Evolutionary conservation across 78 protist species (phyloP).

Genomic region (Planoprotostelium fungivorum): DNA sequence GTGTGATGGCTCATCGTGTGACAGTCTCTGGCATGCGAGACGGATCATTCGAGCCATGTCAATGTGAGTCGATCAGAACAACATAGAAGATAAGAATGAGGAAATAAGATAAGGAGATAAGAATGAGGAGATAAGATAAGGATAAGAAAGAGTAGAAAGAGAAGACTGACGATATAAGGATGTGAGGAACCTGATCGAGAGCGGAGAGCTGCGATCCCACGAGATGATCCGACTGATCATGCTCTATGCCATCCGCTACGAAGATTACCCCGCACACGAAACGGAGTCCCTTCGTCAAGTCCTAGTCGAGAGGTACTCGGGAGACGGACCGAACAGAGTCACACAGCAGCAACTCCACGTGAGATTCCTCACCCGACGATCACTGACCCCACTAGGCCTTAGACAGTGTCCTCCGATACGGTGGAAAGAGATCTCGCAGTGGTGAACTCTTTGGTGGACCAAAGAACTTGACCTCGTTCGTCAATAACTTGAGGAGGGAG

Average conservation of each 20-base stretch:
- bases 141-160: not conserved
- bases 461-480: slow-evolving; percentile 33
- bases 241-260: slow-evolving; percentile 87
- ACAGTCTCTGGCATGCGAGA: slow-evolving; percentile 61
- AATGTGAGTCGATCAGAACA: not conserved
- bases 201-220: not conserved
- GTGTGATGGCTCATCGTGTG: not conserved
- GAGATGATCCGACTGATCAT: slow-evolving; percentile 76
- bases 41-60: slow-evolving; percentile 29
- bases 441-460: slow-evolving; percentile 75
- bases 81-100: too few species aligned
- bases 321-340: not conserved
- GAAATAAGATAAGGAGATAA: too few species aligned
- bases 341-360: not conserved
- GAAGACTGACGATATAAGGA: not conserved
- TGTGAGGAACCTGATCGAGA: slow-evolving; percentile 1
- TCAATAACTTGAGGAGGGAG: slow-evolving; percentile 37
- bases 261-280: slow-evolving; percentile 12
- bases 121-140: not conserved
- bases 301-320: not conserved
- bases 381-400: not conserved
- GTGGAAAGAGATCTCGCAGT: slow-evolving; percentile 3
- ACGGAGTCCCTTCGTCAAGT: not conserved
- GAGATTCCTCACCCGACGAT: not conserved
- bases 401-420: not conserved